phyloP scores from a whole-genome alignment of 192 early-diverging fungal genomes.

The Linnemannia schmuckeri region DNA sequence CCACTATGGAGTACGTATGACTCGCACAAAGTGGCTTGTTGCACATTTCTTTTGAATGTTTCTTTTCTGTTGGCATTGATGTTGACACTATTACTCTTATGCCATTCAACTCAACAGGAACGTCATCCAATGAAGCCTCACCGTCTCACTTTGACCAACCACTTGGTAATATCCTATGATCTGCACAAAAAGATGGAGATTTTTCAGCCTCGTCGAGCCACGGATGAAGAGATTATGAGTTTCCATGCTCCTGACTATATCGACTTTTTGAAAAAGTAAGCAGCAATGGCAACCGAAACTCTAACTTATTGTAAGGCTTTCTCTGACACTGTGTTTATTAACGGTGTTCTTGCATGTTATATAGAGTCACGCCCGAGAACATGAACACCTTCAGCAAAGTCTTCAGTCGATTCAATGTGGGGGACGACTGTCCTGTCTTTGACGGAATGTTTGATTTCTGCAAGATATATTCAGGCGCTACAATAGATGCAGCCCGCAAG shows the following conservation, averaged over 20 bases:
- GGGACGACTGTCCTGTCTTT: constrained; percentile 98
- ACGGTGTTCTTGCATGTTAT: neutral
- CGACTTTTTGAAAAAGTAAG: constrained; percentile 88
- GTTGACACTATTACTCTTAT: neutral
- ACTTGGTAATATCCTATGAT: constrained; percentile 93
- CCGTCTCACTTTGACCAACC: constrained; percentile 93
- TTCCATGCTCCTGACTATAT: constrained; percentile 98
- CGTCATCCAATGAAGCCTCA: constrained; percentile 94
- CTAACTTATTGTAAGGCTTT: neutral
- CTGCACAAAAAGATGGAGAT: constrained; percentile 92
- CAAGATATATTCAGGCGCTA: constrained; percentile 91
- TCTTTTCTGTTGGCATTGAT: neutral
- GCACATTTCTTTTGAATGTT: neutral
- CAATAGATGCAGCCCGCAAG: constrained; percentile 91
- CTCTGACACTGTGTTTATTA: neutral
- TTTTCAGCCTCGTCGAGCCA: constrained; percentile 87
- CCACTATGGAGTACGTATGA: constrained; percentile 74
- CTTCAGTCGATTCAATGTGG: constrained; percentile 87
- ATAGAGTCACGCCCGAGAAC: constrained; percentile 80
- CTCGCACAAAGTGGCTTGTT: too few species aligned
- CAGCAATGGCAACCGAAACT: neutral
- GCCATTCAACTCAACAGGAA: constrained; percentile 49
- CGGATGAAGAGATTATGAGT: constrained; percentile 89
- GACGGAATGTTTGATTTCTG: constrained; percentile 98
- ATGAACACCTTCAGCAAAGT: constrained; percentile 68